Conservation (phyloP, 2,329 filamentous ascomycete genomes). For the Graphilbum sp. region DNA sequence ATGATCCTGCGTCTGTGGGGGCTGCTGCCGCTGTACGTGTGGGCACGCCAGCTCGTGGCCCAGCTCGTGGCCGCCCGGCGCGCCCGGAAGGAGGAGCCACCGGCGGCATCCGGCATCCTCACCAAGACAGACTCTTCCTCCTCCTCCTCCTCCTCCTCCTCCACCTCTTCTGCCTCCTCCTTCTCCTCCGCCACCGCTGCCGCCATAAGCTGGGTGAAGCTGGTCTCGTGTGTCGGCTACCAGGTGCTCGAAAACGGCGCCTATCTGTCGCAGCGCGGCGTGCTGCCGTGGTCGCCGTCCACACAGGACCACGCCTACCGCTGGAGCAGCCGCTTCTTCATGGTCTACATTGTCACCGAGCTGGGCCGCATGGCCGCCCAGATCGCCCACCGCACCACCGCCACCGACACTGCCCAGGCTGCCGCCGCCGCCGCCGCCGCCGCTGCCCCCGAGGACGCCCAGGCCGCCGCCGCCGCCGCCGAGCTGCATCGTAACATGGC, state of each 20-base stretch:
- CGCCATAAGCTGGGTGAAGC: constrained; percentile 48
- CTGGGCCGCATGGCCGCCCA: constrained; percentile 46
- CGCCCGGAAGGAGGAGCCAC: constrained; percentile 12
- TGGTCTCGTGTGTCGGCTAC: constrained; percentile 50
- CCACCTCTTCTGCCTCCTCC: too few relatives aligned
- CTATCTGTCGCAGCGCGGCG: constrained; percentile 58
- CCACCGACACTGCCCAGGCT: constrained; percentile 21
- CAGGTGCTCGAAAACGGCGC: constrained; percentile 73
- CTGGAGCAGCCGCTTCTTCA: constrained; percentile 70
- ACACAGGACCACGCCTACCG: constrained; percentile 45
- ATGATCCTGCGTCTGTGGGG: constrained; percentile 66
- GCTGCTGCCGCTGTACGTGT: constrained; percentile 55
- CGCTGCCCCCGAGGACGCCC: constrained; percentile 17
- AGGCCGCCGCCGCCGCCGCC: constrained; percentile 28
- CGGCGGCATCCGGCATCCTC: too few relatives aligned
- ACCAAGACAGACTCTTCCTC: too few relatives aligned
- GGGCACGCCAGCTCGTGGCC: constrained; percentile 35
- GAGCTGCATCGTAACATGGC: constrained; percentile 51
- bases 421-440: constrained; percentile 25
- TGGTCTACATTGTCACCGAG: constrained; percentile 60
- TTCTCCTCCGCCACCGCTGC: constrained; percentile 26
- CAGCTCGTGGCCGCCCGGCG: constrained; percentile 14
- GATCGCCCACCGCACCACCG: constrained; percentile 16
- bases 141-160: too few relatives aligned
- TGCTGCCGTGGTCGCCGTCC: constrained; percentile 41